phyloP scores from a whole-genome alignment of 2,329 filamentous ascomycete genomes.

The Cadophora sp. region DNA sequence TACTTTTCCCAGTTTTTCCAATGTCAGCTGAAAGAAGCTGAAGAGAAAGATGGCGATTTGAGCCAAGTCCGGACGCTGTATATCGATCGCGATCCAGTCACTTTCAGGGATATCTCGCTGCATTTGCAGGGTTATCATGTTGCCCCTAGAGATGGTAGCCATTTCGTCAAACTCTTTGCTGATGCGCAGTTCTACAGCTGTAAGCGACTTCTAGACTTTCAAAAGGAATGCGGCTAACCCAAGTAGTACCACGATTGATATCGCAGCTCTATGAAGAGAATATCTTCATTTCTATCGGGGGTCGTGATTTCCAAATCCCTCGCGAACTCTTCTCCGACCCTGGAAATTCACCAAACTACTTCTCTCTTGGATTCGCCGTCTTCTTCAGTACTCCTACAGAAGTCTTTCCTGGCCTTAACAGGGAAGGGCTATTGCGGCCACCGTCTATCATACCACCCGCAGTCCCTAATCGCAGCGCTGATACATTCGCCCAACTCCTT shows the following conservation, averaged over 20 bases:
- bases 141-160: constrained; percentile 77
- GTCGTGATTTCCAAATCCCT: constrained; percentile 86
- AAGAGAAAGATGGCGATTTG: constrained; percentile 53
- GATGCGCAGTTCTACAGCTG: constrained; percentile 94
- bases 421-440: constrained; percentile 80
- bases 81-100: constrained; percentile 90
- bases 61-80: constrained; percentile 77
- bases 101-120: constrained; percentile 86
- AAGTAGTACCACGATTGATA: constrained; percentile 81
- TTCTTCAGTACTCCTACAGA: constrained; percentile 84
- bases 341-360: constrained; percentile 95
- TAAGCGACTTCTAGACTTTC: constrained; percentile 50
- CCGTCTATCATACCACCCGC: constrained; percentile 84
- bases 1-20: constrained; percentile 96
- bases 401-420: constrained; percentile 81
- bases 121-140: constrained; percentile 95
- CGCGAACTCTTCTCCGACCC: constrained; percentile 85
- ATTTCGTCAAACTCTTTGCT: constrained; percentile 92
- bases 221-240: constrained; percentile 24
- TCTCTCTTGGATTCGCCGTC: constrained; percentile 85
- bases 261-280: constrained; percentile 90
- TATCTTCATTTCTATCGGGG: constrained; percentile 91
- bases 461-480: constrained; percentile 81
- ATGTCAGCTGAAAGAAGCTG: constrained; percentile 74
- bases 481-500: constrained; percentile 82